Evolutionary conservation across 352 stramenopile species (phyloP).

Genomic region (Globisporangium abappressorium): DNA sequence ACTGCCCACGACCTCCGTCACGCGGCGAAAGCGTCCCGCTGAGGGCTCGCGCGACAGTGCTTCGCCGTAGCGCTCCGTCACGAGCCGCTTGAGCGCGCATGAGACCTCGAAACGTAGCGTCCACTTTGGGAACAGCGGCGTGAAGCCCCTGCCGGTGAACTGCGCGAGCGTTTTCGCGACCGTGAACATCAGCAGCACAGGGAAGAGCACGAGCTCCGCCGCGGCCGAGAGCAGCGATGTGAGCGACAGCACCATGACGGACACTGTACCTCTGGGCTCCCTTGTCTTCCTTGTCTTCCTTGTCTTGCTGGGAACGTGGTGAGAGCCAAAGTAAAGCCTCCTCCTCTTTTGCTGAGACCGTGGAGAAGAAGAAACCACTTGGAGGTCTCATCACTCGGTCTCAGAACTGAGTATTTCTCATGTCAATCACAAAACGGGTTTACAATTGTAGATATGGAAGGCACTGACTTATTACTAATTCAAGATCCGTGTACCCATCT

Average conservation of each 20-base stretch:
- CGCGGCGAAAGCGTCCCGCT: slow-evolving; percentile 15
- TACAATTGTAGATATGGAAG: no score
- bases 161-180: slow-evolving; percentile 10
- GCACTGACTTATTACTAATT: no score
- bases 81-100: slow-evolving; percentile 23
- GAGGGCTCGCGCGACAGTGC: slow-evolving; percentile 17
- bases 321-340: no score
- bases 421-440: no score
- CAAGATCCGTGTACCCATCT: no score
- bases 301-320: no score
- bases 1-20: slow-evolving; percentile 23
- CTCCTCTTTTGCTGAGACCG: no score
- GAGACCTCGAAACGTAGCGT: slow-evolving; percentile 43
- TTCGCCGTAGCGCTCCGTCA: slow-evolving; percentile 23
- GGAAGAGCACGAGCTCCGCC: slow-evolving; percentile 18
- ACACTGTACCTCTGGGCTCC: no score
- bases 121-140: slow-evolving; percentile 25
- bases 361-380: no score
- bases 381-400: no score
- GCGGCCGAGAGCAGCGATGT: neutral
- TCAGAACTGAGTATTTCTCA: no score
- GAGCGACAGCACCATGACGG: slow-evolving; percentile 1
- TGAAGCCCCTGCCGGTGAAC: slow-evolving; percentile 7
- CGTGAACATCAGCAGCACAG: slow-evolving; percentile 17
- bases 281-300: no score